Evolutionary conservation across 768 basidiomycete genomes (phyloP).

Genomic region (Mycena haematopus): DNA sequence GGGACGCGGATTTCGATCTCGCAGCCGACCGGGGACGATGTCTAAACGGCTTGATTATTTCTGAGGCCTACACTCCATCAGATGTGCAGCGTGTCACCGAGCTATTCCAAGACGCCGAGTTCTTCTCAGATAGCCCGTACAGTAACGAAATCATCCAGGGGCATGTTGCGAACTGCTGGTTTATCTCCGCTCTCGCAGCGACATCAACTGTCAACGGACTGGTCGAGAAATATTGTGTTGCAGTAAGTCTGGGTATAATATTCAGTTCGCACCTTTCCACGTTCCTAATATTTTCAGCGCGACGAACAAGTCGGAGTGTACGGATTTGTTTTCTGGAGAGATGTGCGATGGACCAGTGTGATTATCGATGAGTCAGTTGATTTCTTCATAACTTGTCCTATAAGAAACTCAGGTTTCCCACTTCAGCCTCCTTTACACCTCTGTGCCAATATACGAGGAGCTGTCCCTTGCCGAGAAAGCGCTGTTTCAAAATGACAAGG

Average conservation of each 20-base stretch:
- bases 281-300: slow-evolving; percentile 22
- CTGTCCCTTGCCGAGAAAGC: slow-evolving; percentile 35
- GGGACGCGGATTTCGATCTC: slow-evolving; percentile 43
- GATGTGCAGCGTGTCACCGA: slow-evolving; percentile 40
- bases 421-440: slow-evolving; percentile 38
- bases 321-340: slow-evolving; percentile 44
- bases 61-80: slow-evolving; percentile 32
- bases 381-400: neutral
- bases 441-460: slow-evolving; percentile 41
- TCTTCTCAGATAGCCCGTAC: slow-evolving; percentile 35
- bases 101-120: slow-evolving; percentile 40
- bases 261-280: neutral
- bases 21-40: slow-evolving; percentile 39
- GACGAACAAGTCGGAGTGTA: slow-evolving; percentile 43
- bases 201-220: slow-evolving; percentile 36
- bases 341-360: slow-evolving; percentile 41
- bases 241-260: slow-evolving; percentile 27
- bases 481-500: slow-evolving; percentile 42
- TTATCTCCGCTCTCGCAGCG: slow-evolving; percentile 39
- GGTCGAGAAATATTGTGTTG: slow-evolving; percentile 43
- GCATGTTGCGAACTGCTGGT: slow-evolving; percentile 42
- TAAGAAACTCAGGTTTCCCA: neutral
- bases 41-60: slow-evolving; percentile 33
- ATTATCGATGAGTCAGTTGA: slow-evolving; percentile 43
- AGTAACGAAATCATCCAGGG: slow-evolving; percentile 42